Base-by-base conservation (phyloP, 2,329 filamentous ascomycete species). In the Hortaea werneckii region DNA sequence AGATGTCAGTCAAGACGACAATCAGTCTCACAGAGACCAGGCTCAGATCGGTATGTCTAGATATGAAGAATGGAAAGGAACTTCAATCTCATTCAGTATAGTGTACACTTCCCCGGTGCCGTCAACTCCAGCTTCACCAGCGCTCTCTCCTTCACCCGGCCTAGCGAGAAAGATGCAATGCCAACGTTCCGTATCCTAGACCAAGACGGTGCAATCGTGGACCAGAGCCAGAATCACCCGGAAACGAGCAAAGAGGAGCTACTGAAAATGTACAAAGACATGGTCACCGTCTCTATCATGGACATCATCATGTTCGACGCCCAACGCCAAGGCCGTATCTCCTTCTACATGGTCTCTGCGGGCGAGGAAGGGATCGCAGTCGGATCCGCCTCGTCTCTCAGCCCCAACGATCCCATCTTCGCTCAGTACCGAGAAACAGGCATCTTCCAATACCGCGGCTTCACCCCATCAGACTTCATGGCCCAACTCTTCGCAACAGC, bases 291-390 rank as follows among this genome's bases (percentile, higher is more conserved):
- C 46, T 80, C 84, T 46, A 85, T 96, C 55, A 92, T 98, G 87
- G 92, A 98, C 62, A 67, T 94, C 45, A 85, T 96, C 63, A 96
- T 96, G 89, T 95, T 95, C 61, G 92, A 98, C 60, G 89, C 92
- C 0, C 92, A 98, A 67, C 77, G 92, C 40, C 92, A 98, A 67
- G 89, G 89, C n/a, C 80, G 87, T 13, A 69, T 95, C 46, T 89
- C 83, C 65, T 98, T 98, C 68, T 98, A 98, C 68, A 96, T 98
- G 86, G 90, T 83, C 35, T 90, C 85, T 34, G 86, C 88, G 0
- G 89, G 89, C 47, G 89, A 95, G 70, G 92, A 98, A 73, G 92
- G 90, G 30, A 88, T 95, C 43, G 86, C 87, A 38, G 83, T 98
- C 2, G 92, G 88, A 1, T 89, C 85, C 1, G 87, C 89, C 0